A percentile compares a stretch with the other conserved stretches of the same genome.
Conservation (phyloP, 495 filamentous ascomycete species). For the Chaetomium cochliodes region DNA sequence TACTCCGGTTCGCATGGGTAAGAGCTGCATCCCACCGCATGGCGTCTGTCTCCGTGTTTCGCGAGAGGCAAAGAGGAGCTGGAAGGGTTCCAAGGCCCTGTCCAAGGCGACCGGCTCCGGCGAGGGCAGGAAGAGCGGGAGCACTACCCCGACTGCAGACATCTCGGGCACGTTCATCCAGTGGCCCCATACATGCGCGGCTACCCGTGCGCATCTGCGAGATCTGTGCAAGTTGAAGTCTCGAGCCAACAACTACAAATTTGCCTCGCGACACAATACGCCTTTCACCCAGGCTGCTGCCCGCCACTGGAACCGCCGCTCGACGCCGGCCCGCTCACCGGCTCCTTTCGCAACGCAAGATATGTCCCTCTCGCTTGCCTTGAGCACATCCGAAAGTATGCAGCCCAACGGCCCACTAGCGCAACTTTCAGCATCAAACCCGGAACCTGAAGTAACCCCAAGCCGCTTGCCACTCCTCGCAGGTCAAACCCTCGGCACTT, state of each 20-base stretch:
- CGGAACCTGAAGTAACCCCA: constrained; percentile 29
- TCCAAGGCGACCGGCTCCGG: constrained; percentile 29
- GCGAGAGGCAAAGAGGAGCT: constrained; percentile 77
- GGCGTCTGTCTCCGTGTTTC: constrained; percentile 89
- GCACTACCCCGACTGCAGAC: constrained; percentile 62
- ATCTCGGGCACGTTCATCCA: constrained; percentile 44
- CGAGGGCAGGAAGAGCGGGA: constrained; percentile 54
- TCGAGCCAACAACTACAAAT: constrained; percentile 54
- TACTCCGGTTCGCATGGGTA: constrained; percentile 88
- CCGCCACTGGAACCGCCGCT: constrained; percentile 45
- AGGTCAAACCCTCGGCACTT: constrained; percentile 18
- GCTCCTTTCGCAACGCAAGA: constrained; percentile 64
- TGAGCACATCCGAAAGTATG: constrained; percentile 80
- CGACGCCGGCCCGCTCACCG: constrained; percentile 37
- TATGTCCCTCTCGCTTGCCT: constrained; percentile 78
- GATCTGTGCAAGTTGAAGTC: constrained; percentile 77
- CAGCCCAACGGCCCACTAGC: constrained; percentile 69
- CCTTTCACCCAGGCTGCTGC: constrained; percentile 61
- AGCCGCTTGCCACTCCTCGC: constrained; percentile 11
- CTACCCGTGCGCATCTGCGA: constrained; percentile 77
- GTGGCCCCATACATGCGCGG: constrained; percentile 82
- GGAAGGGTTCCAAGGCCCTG: constrained; percentile 61
- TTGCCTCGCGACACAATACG: constrained; percentile 72
- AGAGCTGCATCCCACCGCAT: constrained; percentile 80
- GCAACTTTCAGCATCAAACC: constrained; percentile 46